These are phyloP conservation scores for Heracleum sosnowskyi DNA, from an alignment of 129 eudicot species.

Conservation along the genomic window DNA sequence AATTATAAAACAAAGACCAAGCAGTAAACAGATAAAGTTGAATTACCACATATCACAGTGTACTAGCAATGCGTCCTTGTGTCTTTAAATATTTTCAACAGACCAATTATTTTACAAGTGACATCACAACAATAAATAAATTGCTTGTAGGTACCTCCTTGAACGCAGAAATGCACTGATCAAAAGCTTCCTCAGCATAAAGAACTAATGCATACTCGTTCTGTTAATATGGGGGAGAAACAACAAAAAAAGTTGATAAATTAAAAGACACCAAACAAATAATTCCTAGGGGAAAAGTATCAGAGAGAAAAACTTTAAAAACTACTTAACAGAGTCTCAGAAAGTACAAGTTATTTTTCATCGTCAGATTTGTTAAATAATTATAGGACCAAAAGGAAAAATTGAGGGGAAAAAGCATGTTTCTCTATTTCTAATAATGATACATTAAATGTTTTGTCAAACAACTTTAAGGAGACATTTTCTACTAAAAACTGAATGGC, in stretches of 20 bases:
- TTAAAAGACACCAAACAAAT: not conserved
- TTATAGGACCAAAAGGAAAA: too few relatives aligned
- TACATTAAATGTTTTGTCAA: not conserved
- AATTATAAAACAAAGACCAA: not conserved
- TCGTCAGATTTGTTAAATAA: not conserved
- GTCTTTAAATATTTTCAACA: not conserved
- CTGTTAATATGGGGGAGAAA: conserved; percentile 10
- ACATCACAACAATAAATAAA: not conserved
- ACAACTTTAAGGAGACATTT: not conserved
- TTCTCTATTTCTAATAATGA: not conserved
- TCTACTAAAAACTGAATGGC: not conserved
- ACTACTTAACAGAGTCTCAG: not conserved
- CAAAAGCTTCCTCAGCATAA: conserved; percentile 50
- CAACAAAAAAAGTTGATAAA: not conserved
- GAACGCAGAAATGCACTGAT: conserved; percentile 59
- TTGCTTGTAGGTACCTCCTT: conserved; percentile 41
- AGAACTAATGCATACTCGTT: conserved; percentile 11
- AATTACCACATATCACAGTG: not conserved
- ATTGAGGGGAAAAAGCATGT: not conserved
- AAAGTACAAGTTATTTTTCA: not conserved
- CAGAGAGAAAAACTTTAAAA: not conserved
- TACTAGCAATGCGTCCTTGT: not conserved
- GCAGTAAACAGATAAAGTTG: not conserved
- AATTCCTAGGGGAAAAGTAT: not conserved
- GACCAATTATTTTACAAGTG: not conserved